Conservation (phyloP, 176 grass and related monocot species). For the Ananas comosus region DNA sequence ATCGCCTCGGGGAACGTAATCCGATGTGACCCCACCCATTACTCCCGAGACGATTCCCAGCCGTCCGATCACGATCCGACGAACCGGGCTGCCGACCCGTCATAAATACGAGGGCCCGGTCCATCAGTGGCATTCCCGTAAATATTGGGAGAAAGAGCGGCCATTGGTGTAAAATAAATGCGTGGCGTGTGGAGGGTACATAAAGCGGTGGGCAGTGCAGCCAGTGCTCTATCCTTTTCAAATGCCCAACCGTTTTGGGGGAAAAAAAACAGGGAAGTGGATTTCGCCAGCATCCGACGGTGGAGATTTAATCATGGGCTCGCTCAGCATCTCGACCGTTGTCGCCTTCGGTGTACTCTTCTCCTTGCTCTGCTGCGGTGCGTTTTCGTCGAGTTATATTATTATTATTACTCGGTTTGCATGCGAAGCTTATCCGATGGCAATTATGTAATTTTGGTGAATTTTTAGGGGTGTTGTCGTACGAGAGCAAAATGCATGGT, state of each 20-base stretch:
- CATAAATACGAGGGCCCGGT: no score
- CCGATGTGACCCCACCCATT: slow-evolving; percentile 5
- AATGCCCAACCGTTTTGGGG: background rate
- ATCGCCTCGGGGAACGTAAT: slow-evolving; percentile 3
- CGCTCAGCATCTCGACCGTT: slow-evolving; percentile 8
- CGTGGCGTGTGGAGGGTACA: no score
- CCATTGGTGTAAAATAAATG: no score
- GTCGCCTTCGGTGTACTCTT: slow-evolving; percentile 5
- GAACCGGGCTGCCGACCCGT: background rate
- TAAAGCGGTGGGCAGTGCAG: background rate
- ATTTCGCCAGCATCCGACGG: slow-evolving; percentile 4
- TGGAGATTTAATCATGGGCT: slow-evolving; percentile 4
- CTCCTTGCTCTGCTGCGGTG: slow-evolving; percentile 12
- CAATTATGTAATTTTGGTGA: background rate
- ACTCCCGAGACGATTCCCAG: background rate
- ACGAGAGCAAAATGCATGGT: background rate
- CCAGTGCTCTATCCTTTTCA: background rate
- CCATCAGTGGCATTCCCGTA: background rate
- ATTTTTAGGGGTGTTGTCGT: background rate
- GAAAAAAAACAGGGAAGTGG: no score
- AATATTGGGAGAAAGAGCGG: background rate
- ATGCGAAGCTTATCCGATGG: background rate
- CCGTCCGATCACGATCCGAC: slow-evolving; percentile 23
- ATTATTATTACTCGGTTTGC: no score
- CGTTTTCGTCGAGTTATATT: no score